Conservation (phyloP, 257 asterid species). For the Fraxinus excelsior region DNA sequence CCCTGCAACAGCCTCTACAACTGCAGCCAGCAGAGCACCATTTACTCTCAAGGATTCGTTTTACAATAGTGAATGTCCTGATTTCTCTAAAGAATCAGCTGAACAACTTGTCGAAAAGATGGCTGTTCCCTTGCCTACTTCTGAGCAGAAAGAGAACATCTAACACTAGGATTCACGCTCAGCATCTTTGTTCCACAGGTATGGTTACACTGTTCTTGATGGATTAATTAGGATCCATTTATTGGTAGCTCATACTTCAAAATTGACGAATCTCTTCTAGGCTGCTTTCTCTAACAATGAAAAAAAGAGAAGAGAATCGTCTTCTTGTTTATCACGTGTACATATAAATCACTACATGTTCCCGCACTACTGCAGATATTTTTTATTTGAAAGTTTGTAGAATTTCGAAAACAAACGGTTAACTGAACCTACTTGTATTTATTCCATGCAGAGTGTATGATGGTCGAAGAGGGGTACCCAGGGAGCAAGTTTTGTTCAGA, state of each 20-base stretch:
- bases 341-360: slow-evolving; percentile 6
- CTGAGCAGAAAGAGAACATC: slow-evolving; percentile 43
- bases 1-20: not conserved
- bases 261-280: not conserved
- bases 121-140: slow-evolving; percentile 27
- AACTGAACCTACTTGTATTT: not conserved
- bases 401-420: slow-evolving; percentile 10
- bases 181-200: slow-evolving; percentile 1
- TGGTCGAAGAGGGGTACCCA: not conserved
- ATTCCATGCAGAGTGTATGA: slow-evolving; percentile 6
- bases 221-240: slow-evolving; percentile 9
- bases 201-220: slow-evolving; percentile 6
- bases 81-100: slow-evolving; percentile 29
- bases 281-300: not conserved
- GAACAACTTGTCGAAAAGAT: slow-evolving; percentile 27
- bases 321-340: slow-evolving; percentile 5
- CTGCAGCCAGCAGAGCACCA: slow-evolving; percentile 38
- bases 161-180: not conserved
- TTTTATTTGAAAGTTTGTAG: slow-evolving; percentile 18
- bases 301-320: no score
- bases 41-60: slow-evolving; percentile 41
- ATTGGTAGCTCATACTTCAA: not conserved
- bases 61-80: slow-evolving; percentile 24
- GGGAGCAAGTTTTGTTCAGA: not conserved
- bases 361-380: not conserved